These are phyloP conservation scores for Notholithocarpus densiflorus DNA, from an alignment of 306 rosid genomes.

Conservation along the genomic window DNA sequence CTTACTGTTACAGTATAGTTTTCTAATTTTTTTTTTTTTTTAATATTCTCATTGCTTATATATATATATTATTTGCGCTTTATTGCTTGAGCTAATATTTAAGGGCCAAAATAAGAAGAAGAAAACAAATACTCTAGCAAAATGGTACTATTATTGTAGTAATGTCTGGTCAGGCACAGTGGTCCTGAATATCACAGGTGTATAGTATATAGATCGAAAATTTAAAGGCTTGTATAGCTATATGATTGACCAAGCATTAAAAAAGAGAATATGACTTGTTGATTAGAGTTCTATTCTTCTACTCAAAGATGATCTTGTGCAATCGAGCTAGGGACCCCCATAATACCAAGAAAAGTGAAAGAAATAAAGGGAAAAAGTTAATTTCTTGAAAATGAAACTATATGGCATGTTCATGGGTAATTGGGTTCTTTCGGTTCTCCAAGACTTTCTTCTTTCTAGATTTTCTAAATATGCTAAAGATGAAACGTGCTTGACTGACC, in stretches of 20 bases:
- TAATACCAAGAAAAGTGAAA: neutral
- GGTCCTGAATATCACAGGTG: neutral
- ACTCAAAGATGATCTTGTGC: neutral
- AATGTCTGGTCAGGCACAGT: neutral
- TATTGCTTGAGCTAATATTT: neutral
- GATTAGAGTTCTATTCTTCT: neutral
- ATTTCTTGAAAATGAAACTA: constrained; percentile 15
- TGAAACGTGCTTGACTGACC: constrained; percentile 62
- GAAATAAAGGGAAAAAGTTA: neutral
- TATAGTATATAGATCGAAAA: neutral
- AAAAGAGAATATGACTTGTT: neutral
- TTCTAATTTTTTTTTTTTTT: no score
- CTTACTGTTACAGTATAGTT: no score
- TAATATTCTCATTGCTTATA: no score
- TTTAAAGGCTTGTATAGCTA: neutral
- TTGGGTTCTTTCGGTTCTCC: neutral
- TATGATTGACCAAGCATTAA: neutral
- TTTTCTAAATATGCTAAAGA: neutral
- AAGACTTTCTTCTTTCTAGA: constrained; percentile 14
- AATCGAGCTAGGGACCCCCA: neutral
- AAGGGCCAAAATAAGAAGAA: neutral
- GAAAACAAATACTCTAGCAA: neutral
- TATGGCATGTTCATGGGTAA: neutral
- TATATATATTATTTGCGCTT: neutral
- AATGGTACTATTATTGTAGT: neutral